Base-by-base conservation (phyloP, 768 basidiomycete genomes). In the Hygrophorus russula region DNA sequence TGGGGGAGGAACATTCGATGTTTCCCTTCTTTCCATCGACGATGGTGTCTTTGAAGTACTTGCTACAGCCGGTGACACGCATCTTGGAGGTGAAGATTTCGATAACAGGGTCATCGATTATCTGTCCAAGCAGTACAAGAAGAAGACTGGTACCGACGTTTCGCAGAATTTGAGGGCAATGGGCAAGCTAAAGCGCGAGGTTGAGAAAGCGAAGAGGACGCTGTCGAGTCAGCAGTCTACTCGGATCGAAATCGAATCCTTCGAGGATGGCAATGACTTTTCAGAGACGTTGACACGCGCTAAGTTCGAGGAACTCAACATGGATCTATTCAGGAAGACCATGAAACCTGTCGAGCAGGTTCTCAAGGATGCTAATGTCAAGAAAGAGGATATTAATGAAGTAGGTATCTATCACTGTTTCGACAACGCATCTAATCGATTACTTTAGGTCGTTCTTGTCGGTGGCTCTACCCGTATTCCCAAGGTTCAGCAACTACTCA, bases 291-390 rank as follows among this genome's bases (percentile, higher is more conserved):
- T 98, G 27, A 98, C 94, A 42, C 81, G 94, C 43, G 94, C 94
- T 70, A 98, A 96, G 68, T 98, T 99, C 60, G 94, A 98, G 64
- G 93, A 98, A 64, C 74, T 97, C 52, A 96, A 94, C 79, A 84
- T 96, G 71, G 94, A 99, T 57, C 79, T 98, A 41, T 99, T 99
- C 86, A 77, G 94, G 58, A 94, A 94, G 78, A 99, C 94, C 28
- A 90, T 98, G 89, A 93, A 93, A 73, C 94, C 94, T 50, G 94
- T 98, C 49, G 93, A 97, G 65, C 94, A 97, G 65, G 94, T 98
- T 15, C 72, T 98, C 55, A 96, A 96, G 80, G 94, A 98, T 57
- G 86, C 94, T 51, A 84, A 84, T 54, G 83, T 98, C 60, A 94
- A 93, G 80, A 99, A 98, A 78, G 94, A 97, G 55, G 85, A 91